These are phyloP conservation scores for Elongisporangium undulatum DNA, from an alignment of 352 stramenopile genomes.

Conservation along the genomic window DNA sequence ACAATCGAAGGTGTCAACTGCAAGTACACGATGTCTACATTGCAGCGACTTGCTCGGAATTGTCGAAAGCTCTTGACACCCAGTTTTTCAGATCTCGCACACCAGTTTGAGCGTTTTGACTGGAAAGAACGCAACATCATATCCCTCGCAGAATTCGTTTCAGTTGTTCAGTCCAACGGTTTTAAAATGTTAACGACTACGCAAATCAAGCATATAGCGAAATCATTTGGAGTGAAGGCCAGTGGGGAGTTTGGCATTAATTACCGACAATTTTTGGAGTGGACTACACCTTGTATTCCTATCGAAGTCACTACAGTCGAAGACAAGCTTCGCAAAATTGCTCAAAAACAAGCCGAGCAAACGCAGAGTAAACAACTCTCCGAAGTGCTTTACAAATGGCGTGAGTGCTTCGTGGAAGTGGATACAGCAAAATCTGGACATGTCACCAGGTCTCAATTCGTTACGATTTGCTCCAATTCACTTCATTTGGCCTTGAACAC, in stretches of 20 bases:
- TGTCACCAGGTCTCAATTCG: conserved; percentile 37
- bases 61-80: conserved; percentile 37
- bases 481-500: conserved; percentile 35
- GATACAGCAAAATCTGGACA: conserved; percentile 15
- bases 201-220: conserved; percentile 42
- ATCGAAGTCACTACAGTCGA: conserved; percentile 41
- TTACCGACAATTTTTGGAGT: conserved; percentile 65
- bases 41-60: conserved; percentile 52
- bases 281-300: conserved; percentile 36
- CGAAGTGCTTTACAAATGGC: conserved; percentile 33
- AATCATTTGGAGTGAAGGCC: conserved; percentile 45
- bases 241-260: conserved; percentile 50
- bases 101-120: conserved; percentile 61
- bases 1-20: conserved; percentile 16
- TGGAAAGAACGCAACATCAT: conserved; percentile 50
- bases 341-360: conserved; percentile 24
- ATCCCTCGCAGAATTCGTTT: conserved; percentile 39
- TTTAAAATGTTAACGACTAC: conserved; percentile 40
- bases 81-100: conserved; percentile 26
- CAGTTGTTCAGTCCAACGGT: conserved; percentile 25
- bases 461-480: conserved; percentile 21
- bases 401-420: conserved; percentile 24
- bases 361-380: conserved; percentile 26
- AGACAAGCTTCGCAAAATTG: conserved; percentile 40
- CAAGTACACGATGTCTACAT: conserved; percentile 31